Base-by-base conservation (phyloP, 108 stramenopile species). In the Skeletonema potamos region DNA sequence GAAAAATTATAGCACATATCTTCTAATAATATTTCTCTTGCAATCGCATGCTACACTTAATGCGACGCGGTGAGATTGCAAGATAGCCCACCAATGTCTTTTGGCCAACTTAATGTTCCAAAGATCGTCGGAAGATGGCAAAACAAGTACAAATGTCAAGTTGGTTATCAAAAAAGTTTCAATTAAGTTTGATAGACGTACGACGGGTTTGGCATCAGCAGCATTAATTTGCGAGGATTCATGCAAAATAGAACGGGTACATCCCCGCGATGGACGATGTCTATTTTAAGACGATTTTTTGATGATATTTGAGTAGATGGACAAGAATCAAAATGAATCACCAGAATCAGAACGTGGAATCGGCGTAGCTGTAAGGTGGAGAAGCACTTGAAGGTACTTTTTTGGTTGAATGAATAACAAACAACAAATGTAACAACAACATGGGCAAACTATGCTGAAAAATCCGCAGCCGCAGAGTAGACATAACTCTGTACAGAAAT, bases 181-280 rank as follows among this genome's bases (percentile, higher is more conserved):
- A 6, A 51, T 51, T 18, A 51, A 51, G 48, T 51, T 51, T 51
- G 48, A n/a, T n/a, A n/a, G n/a, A 51, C 22, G 22, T 22, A 9
- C 20, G 22, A 51, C 48, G 5, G 48, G 48, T 6, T 51, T 51
- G 48, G 48, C 20, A 51, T 22, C 48, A 9, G 48, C 48, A 51
- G 48, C 48, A 51, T 51, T 51, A 51, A 22, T 51, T 7, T 51
- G 48, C 7, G 48, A 51, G 48, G 48, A 7, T 51, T 51, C 6
- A 51, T 51, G 48, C 48, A 51, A 18, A 51, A 51, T n/a, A 51
- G 48, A 51, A 51, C 48, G 48, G 48, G 22, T 51, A 51, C 6
- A 46, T 46, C 44, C 44, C 44, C 4, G 18, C 44, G 18, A 46
- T 46, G 44, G 44, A 46, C 44, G 0, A 46, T 46, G 18, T 46